Conservation (phyloP, 2,329 filamentous ascomycete genomes). For the Incumbomyces delicatus region DNA sequence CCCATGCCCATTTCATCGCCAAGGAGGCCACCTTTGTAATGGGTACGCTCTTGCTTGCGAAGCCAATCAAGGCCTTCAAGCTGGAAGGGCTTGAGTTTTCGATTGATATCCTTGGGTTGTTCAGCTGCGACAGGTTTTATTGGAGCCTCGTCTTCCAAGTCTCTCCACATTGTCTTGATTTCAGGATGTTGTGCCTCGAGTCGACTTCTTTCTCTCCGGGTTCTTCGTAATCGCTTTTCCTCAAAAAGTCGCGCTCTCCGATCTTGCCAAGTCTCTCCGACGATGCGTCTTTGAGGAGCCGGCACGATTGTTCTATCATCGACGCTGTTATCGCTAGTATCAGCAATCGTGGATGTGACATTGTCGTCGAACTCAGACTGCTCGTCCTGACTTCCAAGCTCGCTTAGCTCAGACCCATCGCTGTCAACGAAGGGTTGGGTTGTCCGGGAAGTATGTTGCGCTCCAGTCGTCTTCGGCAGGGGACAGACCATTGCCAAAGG, state of each 20-base stretch:
- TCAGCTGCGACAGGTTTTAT: slow-evolving; percentile 55
- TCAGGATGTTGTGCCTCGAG: slow-evolving; percentile 69
- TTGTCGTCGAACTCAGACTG: slow-evolving; percentile 8
- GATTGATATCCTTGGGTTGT: slow-evolving; percentile 69
- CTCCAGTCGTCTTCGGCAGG: background rate
- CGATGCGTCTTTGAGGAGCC: background rate
- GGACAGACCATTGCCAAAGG: slow-evolving; percentile 9
- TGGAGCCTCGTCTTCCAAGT: slow-evolving; percentile 57
- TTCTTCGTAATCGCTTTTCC: slow-evolving; percentile 13
- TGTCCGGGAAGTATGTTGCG: background rate
- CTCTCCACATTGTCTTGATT: slow-evolving; percentile 74
- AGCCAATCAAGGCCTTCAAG: slow-evolving; percentile 93
- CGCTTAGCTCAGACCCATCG: slow-evolving; percentile 10
- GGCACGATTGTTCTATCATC: background rate
- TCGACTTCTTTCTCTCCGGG: slow-evolving; percentile 50
- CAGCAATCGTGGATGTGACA: slow-evolving; percentile 5
- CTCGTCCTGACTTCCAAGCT: slow-evolving; percentile 4
- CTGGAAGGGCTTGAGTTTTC: slow-evolving; percentile 85
- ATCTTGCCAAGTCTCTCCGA: slow-evolving; percentile 1
- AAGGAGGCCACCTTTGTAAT: slow-evolving; percentile 80
- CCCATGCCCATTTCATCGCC: slow-evolving; percentile 99
- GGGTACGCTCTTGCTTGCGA: slow-evolving; percentile 72
- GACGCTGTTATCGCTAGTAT: background rate
- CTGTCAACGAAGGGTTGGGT: slow-evolving; percentile 6
- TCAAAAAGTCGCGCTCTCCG: slow-evolving; percentile 1